Evolutionary conservation across 352 stramenopile genomes (phyloP), one percentile per base, ranked within the genome.

Genomic region (Globisporangium rhizosaccharum): DNA sequence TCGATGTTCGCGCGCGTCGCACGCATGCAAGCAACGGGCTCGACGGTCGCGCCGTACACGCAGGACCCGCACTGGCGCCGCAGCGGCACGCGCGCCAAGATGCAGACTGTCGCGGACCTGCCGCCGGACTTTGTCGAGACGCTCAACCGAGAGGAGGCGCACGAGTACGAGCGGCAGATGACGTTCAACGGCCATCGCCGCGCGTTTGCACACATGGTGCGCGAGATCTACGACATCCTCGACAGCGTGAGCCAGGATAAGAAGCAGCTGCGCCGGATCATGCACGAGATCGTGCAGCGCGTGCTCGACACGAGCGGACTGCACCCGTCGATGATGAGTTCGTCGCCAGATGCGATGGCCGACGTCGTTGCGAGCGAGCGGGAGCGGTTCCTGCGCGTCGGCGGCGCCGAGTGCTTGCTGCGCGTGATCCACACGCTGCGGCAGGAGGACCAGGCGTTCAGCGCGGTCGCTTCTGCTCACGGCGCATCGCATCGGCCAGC

Each of bases 221-320:
- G 77, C 25, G 79, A 89, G n/a, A 62, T 90, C 20, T 85, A 90
- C 63, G 78, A 82, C 25, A 50, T 88, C 58, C 36, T 90, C 47
- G 76, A 84, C 56, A 57, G 66, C 25, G 55, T 70, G 47, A 36
- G 57, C n/a, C 65, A 72, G 53, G 72, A 85, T 59, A 79, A 80
- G 33, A 81, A 82, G 53, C 66, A 71, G 42, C 66, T 91, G 61
- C 81, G 77, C 2, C 63, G 76, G 20, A 48, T 91, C 46, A 64
- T 91, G 56, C 81, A 88, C 66, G 79, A 91, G 57, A 69, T 91
- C 23, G 71, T 89, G 57, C 75, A 89, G 70, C 67, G 81, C 41
- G 67, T 91, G 51, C 63, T 89, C 46, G 81, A 91, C 66, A 81
- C 81, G 11, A 82, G 76, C 56, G 73, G 81, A 44, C 61, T 83